Base-by-base conservation (phyloP, 768 basidiomycete genomes). In the Psilocybe cubensis region DNA sequence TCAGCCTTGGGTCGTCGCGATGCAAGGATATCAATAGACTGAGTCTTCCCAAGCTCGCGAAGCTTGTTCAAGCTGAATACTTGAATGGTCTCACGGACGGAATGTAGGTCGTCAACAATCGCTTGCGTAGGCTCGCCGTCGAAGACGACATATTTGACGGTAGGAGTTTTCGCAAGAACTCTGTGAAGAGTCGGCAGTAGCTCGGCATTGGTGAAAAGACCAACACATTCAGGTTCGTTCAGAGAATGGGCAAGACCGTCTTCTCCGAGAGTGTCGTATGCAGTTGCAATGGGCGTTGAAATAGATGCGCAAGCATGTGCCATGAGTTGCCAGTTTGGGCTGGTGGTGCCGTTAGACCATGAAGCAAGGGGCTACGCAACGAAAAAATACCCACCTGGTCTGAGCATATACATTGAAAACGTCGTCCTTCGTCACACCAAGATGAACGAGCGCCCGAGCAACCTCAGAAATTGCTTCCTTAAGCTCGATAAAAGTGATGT, bases 181-280 rank as follows among this genome's bases (percentile, higher is more conserved):
- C 86, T 84, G 45, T 81, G 75, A 31, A 98, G 77, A 18, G 86
- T 92, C 10, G 84, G 83, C 45, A 99, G 86, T 20, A 99, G 86
- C 28, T 94, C 91, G 31, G 91, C 89, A 65, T 99, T 96, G 63
- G 95, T 96, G 76, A 92, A 97, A 68, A 98, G 79, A 57, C 86
- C 90, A 23, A 85, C 80, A 61, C 91, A 94, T 44, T 88, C 78
- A 3, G 96, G 93, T 58, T 81, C 81, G 70, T 93, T 91, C 57
- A 98, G 84, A 0, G 96, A 94, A 72, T 98, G 95, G 0, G 87
- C 76, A 18, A 99, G 85, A 49, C 96, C 94, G 0, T 83, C 77
- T 68, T 91, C 89, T 52, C 97, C 96, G 21, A 98, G 88, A 2
- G 94, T 96, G 68, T 97, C 96, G 73, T 99, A 98, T 0, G 96